phyloP scores from a whole-genome alignment of 2,329 filamentous ascomycete species.

The Niveomyces coronatus region DNA sequence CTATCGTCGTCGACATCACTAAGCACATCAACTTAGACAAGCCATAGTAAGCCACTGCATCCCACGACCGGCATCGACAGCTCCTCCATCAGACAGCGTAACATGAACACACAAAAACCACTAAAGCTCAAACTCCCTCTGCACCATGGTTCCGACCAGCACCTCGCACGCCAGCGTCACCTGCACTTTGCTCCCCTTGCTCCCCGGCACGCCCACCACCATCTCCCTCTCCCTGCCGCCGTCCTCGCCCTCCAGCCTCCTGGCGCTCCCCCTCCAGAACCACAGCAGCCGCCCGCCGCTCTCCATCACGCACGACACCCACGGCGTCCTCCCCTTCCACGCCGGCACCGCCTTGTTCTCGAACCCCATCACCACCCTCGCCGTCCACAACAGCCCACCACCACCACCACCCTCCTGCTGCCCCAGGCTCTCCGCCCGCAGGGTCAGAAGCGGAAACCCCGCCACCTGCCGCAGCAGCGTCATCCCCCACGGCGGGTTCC shows the following conservation, averaged over 20 bases:
- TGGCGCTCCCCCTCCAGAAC: conserved; percentile 55
- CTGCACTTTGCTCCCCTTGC: conserved; percentile 44
- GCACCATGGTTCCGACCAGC: conserved; percentile 53
- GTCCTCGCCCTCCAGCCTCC: conserved; percentile 36
- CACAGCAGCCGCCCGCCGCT: conserved; percentile 44
- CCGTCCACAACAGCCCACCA: conserved; percentile 20
- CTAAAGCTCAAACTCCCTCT: conserved; percentile 14
- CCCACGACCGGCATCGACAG: too few relatives aligned
- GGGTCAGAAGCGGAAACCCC: conserved; percentile 55
- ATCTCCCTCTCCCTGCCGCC: conserved; percentile 39
- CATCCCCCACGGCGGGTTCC: conserved; percentile 74
- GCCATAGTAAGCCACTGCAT: too few relatives aligned
- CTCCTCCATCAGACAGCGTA: too few relatives aligned
- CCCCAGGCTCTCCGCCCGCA: conserved; percentile 16
- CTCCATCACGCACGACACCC: conserved; percentile 65
- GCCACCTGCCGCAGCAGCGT: conserved; percentile 54
- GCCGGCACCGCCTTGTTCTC: conserved; percentile 50
- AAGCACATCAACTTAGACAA: too few relatives aligned
- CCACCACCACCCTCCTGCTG: not conserved
- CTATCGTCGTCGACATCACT: too few relatives aligned
- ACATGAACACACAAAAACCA: too few relatives aligned
- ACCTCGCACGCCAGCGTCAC: conserved; percentile 75
- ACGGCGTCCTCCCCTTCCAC: conserved; percentile 56
- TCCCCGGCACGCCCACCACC: conserved; percentile 47
- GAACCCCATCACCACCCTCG: conserved; percentile 61